Evolutionary conservation across 495 filamentous ascomycete genomes (phyloP), one percentile per base, ranked within the genome.

Genomic region (Penicillium ochrochloron): DNA sequence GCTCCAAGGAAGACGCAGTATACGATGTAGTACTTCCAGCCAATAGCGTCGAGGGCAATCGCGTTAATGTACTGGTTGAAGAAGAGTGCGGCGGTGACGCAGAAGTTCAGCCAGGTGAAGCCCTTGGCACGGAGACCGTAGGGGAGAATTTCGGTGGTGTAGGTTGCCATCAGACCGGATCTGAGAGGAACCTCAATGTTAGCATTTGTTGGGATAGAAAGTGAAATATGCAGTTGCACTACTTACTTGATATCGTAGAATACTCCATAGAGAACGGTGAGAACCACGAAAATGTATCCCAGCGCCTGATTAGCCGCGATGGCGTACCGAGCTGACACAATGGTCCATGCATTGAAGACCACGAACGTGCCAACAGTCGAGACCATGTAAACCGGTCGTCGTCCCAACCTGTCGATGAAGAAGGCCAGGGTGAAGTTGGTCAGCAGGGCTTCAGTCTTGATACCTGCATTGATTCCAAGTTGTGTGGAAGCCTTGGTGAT

Each of bases 321-420:
- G 6, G 11, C 51, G n/a, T 54, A 54, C 3, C 51, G 51, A 4
- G 51, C 51, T 15, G 84, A 83, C 8, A 82, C 78, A 42, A 85
- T 73, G 23, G 85, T 70, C 81, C 82, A 83, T 73, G 87, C 78
- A 54, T 84, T 73, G 68, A 85, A 87, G 57, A 81, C 82, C 33
- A 74, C 61, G 55, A 85, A 76, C 84, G 88, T 89, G 44, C 80
- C 81, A 9, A 71, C 72, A 5, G 86, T 89, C 25, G 85, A 76
- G 68, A 83, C 82, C 21, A 90, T 77, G 39, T 89, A 89, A 54
- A 84, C 74, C 41, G 80, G 78, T 54, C 86, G 80, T 19, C 86
- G 82, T 56, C 86, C 86, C 29, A 88, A 72, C 8, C 85, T 74
- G 59, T 92, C 90, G 10, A 89, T 85, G 62, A 90, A 82, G 54